These are phyloP conservation scores for Alloteropsis semialata DNA, from an alignment of 176 grass and related monocot species.

Conservation along the genomic window DNA sequence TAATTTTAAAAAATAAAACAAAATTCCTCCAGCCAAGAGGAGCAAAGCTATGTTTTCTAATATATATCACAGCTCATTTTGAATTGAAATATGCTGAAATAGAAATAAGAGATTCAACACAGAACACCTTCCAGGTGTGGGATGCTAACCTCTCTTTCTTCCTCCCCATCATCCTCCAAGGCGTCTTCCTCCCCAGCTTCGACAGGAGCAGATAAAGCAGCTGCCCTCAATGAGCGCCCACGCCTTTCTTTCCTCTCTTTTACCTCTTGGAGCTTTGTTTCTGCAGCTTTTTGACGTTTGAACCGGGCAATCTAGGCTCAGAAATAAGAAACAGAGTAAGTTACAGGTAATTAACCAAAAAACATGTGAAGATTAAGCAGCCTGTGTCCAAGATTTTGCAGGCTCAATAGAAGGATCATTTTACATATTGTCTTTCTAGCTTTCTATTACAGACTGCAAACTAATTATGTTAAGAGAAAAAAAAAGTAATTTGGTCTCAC, in stretches of 20 bases:
- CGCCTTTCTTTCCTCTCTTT: conserved; percentile 84
- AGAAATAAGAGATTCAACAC: not conserved
- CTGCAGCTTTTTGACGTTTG: conserved; percentile 67
- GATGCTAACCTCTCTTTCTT: conserved; percentile 88
- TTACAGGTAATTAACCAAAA: not conserved
- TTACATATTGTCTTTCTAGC: not conserved
- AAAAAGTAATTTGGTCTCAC: conserved; percentile 13
- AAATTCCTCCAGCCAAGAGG: not conserved
- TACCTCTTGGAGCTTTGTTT: conserved; percentile 87
- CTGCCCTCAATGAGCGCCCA: conserved; percentile 56
- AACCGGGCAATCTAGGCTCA: conserved; percentile 61
- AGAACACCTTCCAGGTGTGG: not conserved
- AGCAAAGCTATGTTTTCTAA: not conserved
- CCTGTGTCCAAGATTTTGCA: not conserved
- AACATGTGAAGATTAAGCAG: not conserved
- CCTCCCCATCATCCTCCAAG: conserved; percentile 79
- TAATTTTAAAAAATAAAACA: not conserved
- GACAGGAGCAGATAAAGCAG: conserved; percentile 69
- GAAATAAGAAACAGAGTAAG: not conserved
- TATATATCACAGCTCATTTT: conserved; percentile 9
- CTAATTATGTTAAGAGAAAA: not conserved
- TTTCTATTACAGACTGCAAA: not conserved
- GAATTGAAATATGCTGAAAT: not conserved
- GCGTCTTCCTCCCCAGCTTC: conserved; percentile 72
- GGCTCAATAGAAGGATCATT: not conserved